Base-by-base conservation (phyloP, 106 monocot genomes). In the Vanilla planifolia region DNA sequence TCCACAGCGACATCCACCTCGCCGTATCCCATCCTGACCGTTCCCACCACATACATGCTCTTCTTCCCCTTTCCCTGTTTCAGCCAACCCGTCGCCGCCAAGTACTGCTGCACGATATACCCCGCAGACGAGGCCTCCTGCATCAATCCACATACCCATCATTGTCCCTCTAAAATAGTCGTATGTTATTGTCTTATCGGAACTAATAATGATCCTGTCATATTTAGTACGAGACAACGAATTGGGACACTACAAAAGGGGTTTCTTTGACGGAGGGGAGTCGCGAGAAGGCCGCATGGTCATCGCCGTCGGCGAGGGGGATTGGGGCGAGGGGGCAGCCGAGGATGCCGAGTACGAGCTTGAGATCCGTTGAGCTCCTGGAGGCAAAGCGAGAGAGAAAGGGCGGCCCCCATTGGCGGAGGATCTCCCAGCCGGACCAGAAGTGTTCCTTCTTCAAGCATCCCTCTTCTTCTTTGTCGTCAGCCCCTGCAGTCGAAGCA, bases 91-190 rank as follows among this genome's bases (percentile, higher is more conserved):
- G 76, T 79, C 15, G 84, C 84, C 3, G 79, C 79, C 2, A 85
- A 50, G 57, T 85, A 85, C 66, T 85, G 84, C 15, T 79, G 79
- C n/a, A 85, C 53, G 21, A 85, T 85, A 63, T 85, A 85, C 52
- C 64, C 25, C 26, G 78, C 83, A 0, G 83, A 78, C 4, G 68
- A 84, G 0, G 58, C 67, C 46, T 70, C 75, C 78, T 84, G 71
- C 24, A 7, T 6, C 21, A 15, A 60, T 4, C n/a, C n/a, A n/a
- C n/a, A n/a, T n/a, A n/a, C n/a, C n/a, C n/a, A 32, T 7, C 25
- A 33, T n/a, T 8, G 19, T 14, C 4, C 17, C 25, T 17, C 25
- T 58, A 15, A 58, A 19, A 17, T n/a, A 7, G 17, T 6, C 15
- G 16, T 6, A 0, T 4, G 13, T n/a, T 13, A 57, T 0, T 13